A percentile compares a stretch with the other conserved stretches of the same genome.
phyloP scores from a whole-genome alignment of 2,329 filamentous ascomycete species.

The Botrytis fabae region DNA sequence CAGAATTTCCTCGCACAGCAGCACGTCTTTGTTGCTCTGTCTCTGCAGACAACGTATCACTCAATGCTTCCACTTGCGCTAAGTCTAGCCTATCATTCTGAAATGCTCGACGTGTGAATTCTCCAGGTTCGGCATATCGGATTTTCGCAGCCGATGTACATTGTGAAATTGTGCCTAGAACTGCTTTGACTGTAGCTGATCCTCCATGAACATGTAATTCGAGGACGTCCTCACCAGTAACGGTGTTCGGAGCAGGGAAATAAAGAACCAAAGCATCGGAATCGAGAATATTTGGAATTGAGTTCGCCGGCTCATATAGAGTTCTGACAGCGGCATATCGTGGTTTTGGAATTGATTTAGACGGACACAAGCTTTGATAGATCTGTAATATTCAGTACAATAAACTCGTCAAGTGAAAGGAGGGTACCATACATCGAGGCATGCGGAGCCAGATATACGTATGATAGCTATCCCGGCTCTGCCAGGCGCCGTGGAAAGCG shows the following conservation, averaged over 20 bases:
- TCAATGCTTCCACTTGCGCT: constrained; percentile 73
- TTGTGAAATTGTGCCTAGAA: constrained; percentile 72
- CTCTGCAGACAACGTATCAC: constrained; percentile 64
- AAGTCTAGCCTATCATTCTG: constrained; percentile 82
- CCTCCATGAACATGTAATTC: constrained; percentile 96
- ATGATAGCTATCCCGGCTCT: constrained; percentile 89
- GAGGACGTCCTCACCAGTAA: constrained; percentile 88
- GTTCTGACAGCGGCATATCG: constrained; percentile 71
- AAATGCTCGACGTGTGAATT: constrained; percentile 93
- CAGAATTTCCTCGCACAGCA: constrained; percentile 75
- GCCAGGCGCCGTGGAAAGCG: constrained; percentile 82
- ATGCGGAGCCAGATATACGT: constrained; percentile 78
- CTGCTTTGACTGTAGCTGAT: constrained; percentile 81
- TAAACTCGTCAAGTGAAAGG: constrained; percentile 14
- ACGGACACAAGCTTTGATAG: constrained; percentile 62
- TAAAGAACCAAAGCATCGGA: constrained; percentile 68
- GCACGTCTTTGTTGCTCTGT: constrained; percentile 92
- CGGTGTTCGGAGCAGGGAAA: constrained; percentile 78
- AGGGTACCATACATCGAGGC: constrained; percentile 56
- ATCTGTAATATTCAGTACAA: constrained; percentile 49
- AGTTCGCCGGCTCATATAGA: constrained; percentile 61
- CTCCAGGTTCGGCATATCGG: constrained; percentile 89
- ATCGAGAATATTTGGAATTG: constrained; percentile 52
- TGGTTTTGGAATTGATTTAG: constrained; percentile 53
- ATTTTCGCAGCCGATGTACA: constrained; percentile 49